Conservation (phyloP, 257 asterid species). For the Lithospermum erythrorhizon region DNA sequence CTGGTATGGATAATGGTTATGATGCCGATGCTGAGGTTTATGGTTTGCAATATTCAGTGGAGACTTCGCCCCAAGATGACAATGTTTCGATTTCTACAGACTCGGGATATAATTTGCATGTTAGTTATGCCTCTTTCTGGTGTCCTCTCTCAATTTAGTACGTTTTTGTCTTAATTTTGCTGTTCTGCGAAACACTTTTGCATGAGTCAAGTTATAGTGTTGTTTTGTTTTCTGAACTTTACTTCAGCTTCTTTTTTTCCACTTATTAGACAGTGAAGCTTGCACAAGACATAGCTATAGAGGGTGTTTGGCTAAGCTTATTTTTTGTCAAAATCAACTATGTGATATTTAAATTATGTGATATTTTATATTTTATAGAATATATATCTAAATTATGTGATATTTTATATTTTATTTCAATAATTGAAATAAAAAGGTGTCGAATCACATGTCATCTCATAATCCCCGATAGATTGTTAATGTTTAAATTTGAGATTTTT, state of each 20-base stretch:
- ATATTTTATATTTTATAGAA: too few relatives aligned
- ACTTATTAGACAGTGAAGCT: background rate
- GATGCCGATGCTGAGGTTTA: conserved; percentile 59
- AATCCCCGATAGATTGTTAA: too few relatives aligned
- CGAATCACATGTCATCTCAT: too few relatives aligned
- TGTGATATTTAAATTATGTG: too few relatives aligned
- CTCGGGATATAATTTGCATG: conserved; percentile 10
- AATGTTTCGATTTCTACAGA: conserved; percentile 30
- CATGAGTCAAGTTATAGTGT: too few relatives aligned
- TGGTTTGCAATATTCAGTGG: conserved; percentile 47
- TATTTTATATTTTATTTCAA: too few relatives aligned
- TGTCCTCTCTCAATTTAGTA: conserved; percentile 1
- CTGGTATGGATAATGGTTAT: conserved; percentile 60
- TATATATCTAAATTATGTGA: too few relatives aligned
- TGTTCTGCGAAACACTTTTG: too few relatives aligned
- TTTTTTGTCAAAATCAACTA: too few relatives aligned
- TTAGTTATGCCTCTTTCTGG: conserved; percentile 8
- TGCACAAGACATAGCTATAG: background rate
- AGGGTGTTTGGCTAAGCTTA: too few relatives aligned
- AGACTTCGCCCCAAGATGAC: conserved; percentile 81
- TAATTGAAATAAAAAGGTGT: too few relatives aligned
- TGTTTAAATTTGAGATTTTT: too few relatives aligned
- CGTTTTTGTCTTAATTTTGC: background rate
- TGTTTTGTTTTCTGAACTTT: background rate
- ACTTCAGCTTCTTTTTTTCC: background rate